Percentiles rank a stretch among this genome's conserved stretches.
Conservation (phyloP, 176 grass and related monocot species). For the Eremochloa ophiuroides region DNA sequence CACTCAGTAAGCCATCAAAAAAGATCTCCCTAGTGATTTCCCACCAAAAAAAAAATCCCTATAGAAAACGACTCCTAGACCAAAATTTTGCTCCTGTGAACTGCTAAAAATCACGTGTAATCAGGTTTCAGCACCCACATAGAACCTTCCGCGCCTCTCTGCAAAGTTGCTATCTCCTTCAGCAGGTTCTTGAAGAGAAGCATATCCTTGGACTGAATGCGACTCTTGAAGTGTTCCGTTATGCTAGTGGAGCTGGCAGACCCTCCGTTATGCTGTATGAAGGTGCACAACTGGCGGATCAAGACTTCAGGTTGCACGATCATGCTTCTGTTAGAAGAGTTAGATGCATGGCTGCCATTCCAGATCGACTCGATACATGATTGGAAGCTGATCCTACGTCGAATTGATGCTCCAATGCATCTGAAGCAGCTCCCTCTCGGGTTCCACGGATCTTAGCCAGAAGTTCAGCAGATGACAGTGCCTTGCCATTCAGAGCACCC, state of each 20-base stretch:
- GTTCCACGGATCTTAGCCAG: constrained; percentile 69
- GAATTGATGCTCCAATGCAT: constrained; percentile 74
- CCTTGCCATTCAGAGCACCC: constrained; percentile 58
- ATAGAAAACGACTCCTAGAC: neutral
- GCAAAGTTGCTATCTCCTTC: constrained; percentile 74
- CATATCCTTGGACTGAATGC: constrained; percentile 62
- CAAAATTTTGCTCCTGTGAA: neutral
- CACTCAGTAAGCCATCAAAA: neutral
- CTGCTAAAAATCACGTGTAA: constrained; percentile 39
- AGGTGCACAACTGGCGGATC: constrained; percentile 71
- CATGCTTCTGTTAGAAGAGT: constrained; percentile 38
- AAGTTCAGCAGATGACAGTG: constrained; percentile 70
- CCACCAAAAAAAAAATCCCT: neutral
- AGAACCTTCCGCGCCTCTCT: constrained; percentile 45
- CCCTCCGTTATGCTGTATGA: constrained; percentile 65
- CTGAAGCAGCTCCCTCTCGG: constrained; percentile 61
- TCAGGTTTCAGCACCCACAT: constrained; percentile 71
- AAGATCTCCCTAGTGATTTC: neutral
- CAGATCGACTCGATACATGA: neutral
- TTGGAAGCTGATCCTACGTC: constrained; percentile 42
- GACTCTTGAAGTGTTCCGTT: constrained; percentile 68
- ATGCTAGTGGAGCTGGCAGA: constrained; percentile 56
- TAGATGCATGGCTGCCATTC: constrained; percentile 12
- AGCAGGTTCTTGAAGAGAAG: constrained; percentile 79
- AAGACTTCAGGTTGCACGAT: constrained; percentile 75